Evolutionary conservation across 768 basidiomycete genomes (phyloP), one percentile per base, ranked within the genome.

Genomic region (Hygrophoropsis aurantiaca): DNA sequence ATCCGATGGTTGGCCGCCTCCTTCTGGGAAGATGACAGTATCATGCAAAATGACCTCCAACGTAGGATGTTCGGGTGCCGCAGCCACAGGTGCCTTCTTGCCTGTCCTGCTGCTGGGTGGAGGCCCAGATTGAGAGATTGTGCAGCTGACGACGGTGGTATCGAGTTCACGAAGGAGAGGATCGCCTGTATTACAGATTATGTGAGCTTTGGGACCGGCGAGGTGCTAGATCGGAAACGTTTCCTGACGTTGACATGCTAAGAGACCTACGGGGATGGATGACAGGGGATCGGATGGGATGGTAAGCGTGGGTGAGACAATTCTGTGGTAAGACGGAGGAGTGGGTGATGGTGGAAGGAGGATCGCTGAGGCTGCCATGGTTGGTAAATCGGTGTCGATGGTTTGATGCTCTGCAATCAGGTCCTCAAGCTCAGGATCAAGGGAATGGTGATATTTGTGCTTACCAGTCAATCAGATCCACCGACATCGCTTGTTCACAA

Each of bases 1-100:
- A 58, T 92, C 90, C 0, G 82, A 82, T 1, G 87, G 85, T 53
- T 92, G 90, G 0, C 90, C 90, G 10, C 89, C 82, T 8, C 87
- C 89, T 65, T 90, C 88, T 0, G 90, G 89, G 60, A 90, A 91
- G 39, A 90, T 77, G 11, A 87, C 75, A 0, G 87, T 90, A 59
- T 91, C 90, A 42, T 85, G 82, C 37, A 90, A 67, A 42, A 83
- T 72, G 7, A 91, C 68, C 56, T 88, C 84, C 39, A 87, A 74
- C 15, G 84, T 64, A 3, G 81, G 74, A 27, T 61, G 70, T 19
- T 65, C 66, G 1, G 69, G 66, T 37, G 75, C 58, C n/a, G 66
- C 59, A 13, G 79, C 74, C 20, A 77, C 59, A 13, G 74, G 59
- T 11, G 78, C 71, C 59, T 84, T 85, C 61, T 79, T 81, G 9